Base-by-base conservation (phyloP, 305 asterid species). In the Nicotiana rustica region DNA sequence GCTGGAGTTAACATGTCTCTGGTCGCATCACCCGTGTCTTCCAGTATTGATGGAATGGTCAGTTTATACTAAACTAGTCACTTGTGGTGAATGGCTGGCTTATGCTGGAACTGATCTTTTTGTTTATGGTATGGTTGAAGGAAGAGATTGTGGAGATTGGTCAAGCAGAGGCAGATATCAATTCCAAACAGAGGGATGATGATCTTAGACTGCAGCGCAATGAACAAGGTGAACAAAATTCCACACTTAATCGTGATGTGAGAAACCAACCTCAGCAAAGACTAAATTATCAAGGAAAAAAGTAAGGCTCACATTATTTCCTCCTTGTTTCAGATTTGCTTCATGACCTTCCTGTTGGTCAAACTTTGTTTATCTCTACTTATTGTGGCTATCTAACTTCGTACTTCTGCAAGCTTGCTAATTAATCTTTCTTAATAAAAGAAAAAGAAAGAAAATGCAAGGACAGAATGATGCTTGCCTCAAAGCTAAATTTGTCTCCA, bases 11-110 rank as follows among this genome's bases (percentile, higher is more conserved):
- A 69, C 89, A 85, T 87, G 80, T 86, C 94, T 36, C 90, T 87
- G 66, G 75, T 87, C 81, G 85, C 88, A 64, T 80, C 68, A 13
- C 79, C 89, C 57, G 61, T 78, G 82, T 87, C 97, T 66, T 82
- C 95, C 49, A 82, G 85, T 62, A 77, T 87, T 71, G 94, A 90
- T 82, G 97, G 91, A 73, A 88, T 91, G 97, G 99, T 94, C 64
- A 64, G 83, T 57, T 33, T 38, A 10, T 7, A 33, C 41, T 67
- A 19, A 73, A 15, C 2, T 59, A 13, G 25, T 60, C 18, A 59
- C 52, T 57, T 33, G 10, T 15, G 9, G 19, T 31, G 15, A 14
- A 33, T 31, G 38, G 21, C 12, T 65, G 84, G 56, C 19, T 61
- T 78, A 77, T 82, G 65, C 79, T 61, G 33, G 69, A 25, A 73